phyloP scores from a whole-genome alignment of 805 yeast species.

The Priceomyces melissophilus region DNA sequence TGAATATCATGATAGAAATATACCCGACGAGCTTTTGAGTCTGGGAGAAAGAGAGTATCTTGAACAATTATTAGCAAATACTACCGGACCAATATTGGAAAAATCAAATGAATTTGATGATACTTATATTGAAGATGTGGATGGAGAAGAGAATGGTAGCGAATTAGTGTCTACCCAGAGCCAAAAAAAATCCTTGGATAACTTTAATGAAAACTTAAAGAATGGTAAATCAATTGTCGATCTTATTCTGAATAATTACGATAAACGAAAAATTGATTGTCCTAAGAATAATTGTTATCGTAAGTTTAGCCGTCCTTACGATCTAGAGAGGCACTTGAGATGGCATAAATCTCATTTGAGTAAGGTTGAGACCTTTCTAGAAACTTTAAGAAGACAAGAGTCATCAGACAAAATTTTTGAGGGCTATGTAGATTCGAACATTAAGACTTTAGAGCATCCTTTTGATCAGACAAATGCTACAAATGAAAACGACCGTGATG shows the following conservation, averaged over 20 bases:
- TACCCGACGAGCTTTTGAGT: constrained; percentile 30
- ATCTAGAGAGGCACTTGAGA: constrained; percentile 45
- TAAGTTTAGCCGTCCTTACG: constrained; percentile 48
- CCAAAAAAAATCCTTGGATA: constrained; percentile 16
- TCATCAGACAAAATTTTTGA: no score
- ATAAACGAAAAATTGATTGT: constrained; percentile 39
- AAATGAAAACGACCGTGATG: constrained; percentile 1
- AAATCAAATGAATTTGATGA: constrained; percentile 1
- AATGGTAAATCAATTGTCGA: constrained; percentile 29
- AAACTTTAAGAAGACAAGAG: constrained; percentile 11
- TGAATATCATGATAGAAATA: constrained; percentile 40
- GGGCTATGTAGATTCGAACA: no score
- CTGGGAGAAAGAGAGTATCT: constrained; percentile 19
- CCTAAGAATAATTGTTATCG: constrained; percentile 51
- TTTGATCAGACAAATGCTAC: constrained; percentile 3
- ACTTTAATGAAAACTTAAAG: constrained; percentile 11
- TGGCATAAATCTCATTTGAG: constrained; percentile 46
- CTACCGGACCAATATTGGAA: constrained; percentile 1
- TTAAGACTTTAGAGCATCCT: constrained; percentile 4
- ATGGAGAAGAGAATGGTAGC: constrained; percentile 9
- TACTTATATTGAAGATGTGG: constrained; percentile 3
- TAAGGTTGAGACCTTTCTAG: constrained; percentile 28
- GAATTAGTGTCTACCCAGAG: constrained; percentile 11
- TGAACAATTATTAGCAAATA: constrained; percentile 15
- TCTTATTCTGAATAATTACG: constrained; percentile 35